Percentiles rank a stretch among this genome's conserved stretches.
phyloP scores from a whole-genome alignment of 371 early-diverging fungal genomes.

The Amoeboaphelidium occidentale region DNA sequence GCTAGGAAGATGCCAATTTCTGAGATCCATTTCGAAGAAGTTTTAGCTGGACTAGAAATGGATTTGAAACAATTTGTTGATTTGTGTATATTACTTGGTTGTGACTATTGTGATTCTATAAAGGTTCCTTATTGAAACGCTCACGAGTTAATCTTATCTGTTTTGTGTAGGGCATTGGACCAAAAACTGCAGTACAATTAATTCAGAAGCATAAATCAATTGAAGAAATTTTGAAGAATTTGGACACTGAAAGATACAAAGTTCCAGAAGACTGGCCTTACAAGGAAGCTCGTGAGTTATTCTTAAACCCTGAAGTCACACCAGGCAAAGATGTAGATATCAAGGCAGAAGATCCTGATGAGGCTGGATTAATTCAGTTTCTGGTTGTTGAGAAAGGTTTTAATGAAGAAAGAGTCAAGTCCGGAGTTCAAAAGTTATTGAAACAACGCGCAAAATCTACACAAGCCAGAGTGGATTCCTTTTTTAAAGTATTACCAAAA shows the following conservation, averaged over 20 bases:
- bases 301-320: constrained; percentile 49
- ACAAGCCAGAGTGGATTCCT: constrained; percentile 74
- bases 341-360: constrained; percentile 68
- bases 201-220: constrained; percentile 73
- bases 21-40: constrained; percentile 64
- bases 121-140: constrained; percentile 88
- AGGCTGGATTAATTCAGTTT: constrained; percentile 68
- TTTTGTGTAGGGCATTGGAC: background rate
- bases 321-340: constrained; percentile 40
- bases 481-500: constrained; percentile 35
- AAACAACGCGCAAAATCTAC: constrained; percentile 44
- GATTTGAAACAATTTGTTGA: constrained; percentile 77
- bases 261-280: constrained; percentile 78
- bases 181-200: constrained; percentile 34
- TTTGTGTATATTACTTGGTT: constrained; percentile 95
- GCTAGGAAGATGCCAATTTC: constrained; percentile 75
- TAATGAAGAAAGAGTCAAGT: constrained; percentile 72
- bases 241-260: constrained; percentile 45
- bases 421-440: constrained; percentile 49
- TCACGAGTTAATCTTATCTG: background rate
- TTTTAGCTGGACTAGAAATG: constrained; percentile 59
- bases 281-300: constrained; percentile 72
- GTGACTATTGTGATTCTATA: constrained; percentile 96
- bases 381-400: constrained; percentile 90
- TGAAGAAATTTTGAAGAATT: constrained; percentile 52